Evolutionary conservation across 2,329 filamentous ascomycete genomes (phyloP), one percentile per base, ranked within the genome.

Genomic region (Sporothrix luriei): DNA sequence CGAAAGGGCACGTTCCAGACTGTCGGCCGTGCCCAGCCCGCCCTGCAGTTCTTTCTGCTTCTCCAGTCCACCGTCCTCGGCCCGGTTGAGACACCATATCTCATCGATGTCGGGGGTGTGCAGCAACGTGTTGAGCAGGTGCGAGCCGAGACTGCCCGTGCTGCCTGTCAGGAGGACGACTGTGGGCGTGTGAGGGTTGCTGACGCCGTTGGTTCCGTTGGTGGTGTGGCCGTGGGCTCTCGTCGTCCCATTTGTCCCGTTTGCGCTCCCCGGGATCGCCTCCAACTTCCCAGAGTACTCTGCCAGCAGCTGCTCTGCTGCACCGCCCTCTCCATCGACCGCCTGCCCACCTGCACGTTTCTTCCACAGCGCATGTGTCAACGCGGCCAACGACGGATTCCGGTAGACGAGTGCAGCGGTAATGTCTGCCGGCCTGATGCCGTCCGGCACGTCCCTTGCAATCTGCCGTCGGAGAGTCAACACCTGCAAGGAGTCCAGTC

Each of bases 131-230:
- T 52, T 29, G n/a, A 68, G 48, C 6, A 68, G 2, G 19, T 68
- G 48, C 1, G 67, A 62, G 3, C 67, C 67, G 4, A 68, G 67
- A 13, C 55, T 52, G n/a, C 67, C 67, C 0, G 67, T 68, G 43
- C 67, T 68, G 10, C 67, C 67, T 1, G 67, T 68, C n/a, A 68
- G n/a, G 38, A 68, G 19, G n/a, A 68, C 48, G 14, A 43, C n/a
- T 0, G 33, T 43, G n/a, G 49, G 51, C 1, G 16, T 33, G 48
- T 26, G 24, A 2, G 29, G 14, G 13, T 38, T 38, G 57, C 24
- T 61, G 19, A 16, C 33, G 16, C 55, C 33, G 33, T 40, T 59
- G 16, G 13, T 24, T 4, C 52, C 52, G 52, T 55, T 55, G 13
- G 14, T 33, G 33, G 33, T 7, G 33, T 33, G 6, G 3, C 26